Evolutionary conservation across 2,329 filamentous ascomycete species (phyloP).

Genomic region (Ophiostoma tasmaniense): DNA sequence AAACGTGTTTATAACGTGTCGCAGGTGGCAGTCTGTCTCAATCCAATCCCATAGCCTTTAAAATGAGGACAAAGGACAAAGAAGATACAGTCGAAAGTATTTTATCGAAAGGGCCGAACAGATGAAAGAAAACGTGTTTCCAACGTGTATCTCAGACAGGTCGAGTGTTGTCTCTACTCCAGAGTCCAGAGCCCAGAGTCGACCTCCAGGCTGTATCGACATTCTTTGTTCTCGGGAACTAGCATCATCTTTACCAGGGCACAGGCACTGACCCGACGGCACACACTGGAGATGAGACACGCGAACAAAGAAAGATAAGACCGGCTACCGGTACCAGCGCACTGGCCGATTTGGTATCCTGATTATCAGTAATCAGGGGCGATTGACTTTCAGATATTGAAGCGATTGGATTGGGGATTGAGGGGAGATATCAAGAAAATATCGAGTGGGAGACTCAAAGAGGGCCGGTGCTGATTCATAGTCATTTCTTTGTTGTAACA

Average conservation of each 20-base stretch:
- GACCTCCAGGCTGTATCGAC: neutral
- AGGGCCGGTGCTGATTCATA: neutral
- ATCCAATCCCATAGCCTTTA: neutral
- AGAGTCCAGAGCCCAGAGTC: too few species aligned
- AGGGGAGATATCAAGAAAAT: neutral
- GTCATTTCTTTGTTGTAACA: neutral
- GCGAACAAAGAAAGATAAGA: neutral
- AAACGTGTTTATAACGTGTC: neutral
- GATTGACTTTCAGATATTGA: neutral
- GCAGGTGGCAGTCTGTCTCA: neutral
- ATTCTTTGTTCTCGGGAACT: neutral
- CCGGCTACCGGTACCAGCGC: neutral
- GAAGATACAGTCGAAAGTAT: neutral
- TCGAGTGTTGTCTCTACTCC: neutral
- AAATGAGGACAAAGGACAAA: neutral
- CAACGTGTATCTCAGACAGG: neutral
- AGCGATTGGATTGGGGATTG: neutral
- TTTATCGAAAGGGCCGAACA: neutral
- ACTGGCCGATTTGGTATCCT: neutral
- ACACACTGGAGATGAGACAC: neutral
- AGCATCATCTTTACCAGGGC: neutral
- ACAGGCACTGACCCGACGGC: neutral
- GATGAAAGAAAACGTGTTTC: conserved; percentile 1
- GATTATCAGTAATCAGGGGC: neutral
- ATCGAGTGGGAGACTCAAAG: neutral